Evolutionary conservation across 1,139 yeast species (phyloP), one percentile per base, ranked within the genome.

Genomic region (Starmera stellimalicola): DNA sequence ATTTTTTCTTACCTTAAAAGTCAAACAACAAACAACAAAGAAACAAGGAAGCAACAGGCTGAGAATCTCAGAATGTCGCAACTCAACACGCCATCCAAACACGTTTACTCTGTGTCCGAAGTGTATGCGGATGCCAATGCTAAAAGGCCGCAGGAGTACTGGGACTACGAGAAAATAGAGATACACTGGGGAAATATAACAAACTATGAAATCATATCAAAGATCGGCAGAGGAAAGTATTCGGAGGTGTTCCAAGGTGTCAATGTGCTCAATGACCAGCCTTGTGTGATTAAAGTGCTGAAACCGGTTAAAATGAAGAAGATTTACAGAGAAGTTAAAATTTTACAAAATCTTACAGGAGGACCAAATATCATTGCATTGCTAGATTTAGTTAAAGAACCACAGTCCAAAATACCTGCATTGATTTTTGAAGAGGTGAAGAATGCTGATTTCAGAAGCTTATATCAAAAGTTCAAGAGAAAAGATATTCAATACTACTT

Each of bases 241-340:
- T 83, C 95, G 7, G 99, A 93, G 60, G 99, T 94, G 27, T 93
- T 93, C 57, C 78, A 77, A 42, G 94, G 93, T 23, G 63, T 78
- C 25, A 80, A 79, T 52, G 62, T 77, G 33, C 66, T 73, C 38
- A 67, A 65, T 33, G 63, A 64, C 33, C 58, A 60, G 32, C 69
- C 71, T 28, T 76, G 79, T 47, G 95, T 93, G 33, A 85, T 93
- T 51, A 93, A 93, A 56, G 97, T 91, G 43, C 71, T 93, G 50
- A 93, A 93, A 57, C 99, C 99, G 3, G 97, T 93, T 30, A 91
- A 91, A 61, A 73, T 93, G 60, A 91, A 91, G 70, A 93, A 93
- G 66, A 91, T 93, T 47, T 85, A 84, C 65, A 71, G 98, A 49
- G 99, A 93, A 56, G 87, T 93, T 44, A 81, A 87, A 55, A 91